Evolutionary conservation across 306 rosid species (phyloP).

Genomic region (Luffa acutangula): DNA sequence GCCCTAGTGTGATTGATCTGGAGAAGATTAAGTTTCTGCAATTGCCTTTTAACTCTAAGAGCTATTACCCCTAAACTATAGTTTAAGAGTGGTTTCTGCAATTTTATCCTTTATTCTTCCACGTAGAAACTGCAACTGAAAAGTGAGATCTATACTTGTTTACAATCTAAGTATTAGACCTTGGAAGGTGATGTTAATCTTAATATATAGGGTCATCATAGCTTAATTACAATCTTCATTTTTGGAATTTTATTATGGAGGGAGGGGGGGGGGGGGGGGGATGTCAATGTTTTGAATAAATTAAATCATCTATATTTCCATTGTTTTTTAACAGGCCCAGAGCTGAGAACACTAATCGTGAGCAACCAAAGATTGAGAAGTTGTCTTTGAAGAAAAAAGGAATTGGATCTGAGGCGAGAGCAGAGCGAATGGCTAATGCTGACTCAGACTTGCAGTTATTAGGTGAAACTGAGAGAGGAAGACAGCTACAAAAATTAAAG

Average conservation of each 20-base stretch:
- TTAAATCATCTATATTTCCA: background rate
- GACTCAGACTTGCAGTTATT: slow-evolving; percentile 70
- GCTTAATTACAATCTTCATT: background rate
- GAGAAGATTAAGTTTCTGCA: background rate
- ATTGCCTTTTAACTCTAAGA: background rate
- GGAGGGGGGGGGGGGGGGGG: background rate
- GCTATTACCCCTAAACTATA: background rate
- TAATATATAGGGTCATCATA: background rate
- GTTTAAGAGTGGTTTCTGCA: background rate
- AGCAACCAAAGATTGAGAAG: slow-evolving; percentile 53
- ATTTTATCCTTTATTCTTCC: background rate
- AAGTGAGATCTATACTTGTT: background rate
- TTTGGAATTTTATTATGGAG: background rate
- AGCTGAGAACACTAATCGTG: slow-evolving; percentile 34
- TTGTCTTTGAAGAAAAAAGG: slow-evolving; percentile 73
- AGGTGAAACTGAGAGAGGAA: slow-evolving; percentile 67
- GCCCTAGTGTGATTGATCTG: background rate
- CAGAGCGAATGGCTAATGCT: slow-evolving; percentile 68
- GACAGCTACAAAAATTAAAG: slow-evolving; percentile 80
- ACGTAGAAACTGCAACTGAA: background rate
- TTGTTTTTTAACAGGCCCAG: slow-evolving; percentile 32
- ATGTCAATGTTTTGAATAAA: background rate
- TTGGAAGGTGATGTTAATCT: background rate
- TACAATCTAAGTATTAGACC: background rate
- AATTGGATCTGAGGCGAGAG: slow-evolving; percentile 77